phyloP scores from a whole-genome alignment of 2,329 filamentous ascomycete species.

The Curvularia verruculosa region DNA sequence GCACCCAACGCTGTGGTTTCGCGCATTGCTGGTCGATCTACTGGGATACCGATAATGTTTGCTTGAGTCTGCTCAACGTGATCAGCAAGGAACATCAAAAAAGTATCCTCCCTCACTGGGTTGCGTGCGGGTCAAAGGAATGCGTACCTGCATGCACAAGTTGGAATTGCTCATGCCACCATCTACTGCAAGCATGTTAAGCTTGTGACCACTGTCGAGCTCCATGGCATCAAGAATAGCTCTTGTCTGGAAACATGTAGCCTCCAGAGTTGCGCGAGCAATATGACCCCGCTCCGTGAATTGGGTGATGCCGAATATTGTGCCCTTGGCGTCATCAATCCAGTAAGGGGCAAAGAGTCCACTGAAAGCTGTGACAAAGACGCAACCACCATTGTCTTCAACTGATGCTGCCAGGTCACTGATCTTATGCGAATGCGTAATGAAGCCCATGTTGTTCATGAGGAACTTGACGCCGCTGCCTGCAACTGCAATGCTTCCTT shows the following conservation, averaged over 20 bases:
- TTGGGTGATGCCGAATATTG: conserved; percentile 81
- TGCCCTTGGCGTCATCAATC: conserved; percentile 91
- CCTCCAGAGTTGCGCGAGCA: conserved; percentile 86
- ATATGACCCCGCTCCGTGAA: conserved; percentile 87
- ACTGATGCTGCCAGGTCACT: conserved; percentile 68
- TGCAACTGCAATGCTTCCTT: conserved; percentile 83
- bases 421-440: conserved; percentile 66
- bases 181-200: conserved; percentile 80
- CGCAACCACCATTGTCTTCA: conserved; percentile 78
- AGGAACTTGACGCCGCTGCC: conserved; percentile 77
- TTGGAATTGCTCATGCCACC: conserved; percentile 89
- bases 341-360: conserved; percentile 92
- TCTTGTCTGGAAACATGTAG: conserved; percentile 90
- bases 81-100: conserved; percentile 18
- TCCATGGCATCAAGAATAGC: conserved; percentile 93
- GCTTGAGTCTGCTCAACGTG: conserved; percentile 69
- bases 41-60: conserved; percentile 81
- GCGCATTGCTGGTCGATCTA: conserved; percentile 84
- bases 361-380: conserved; percentile 88
- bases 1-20: conserved; percentile 89
- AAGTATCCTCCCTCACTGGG: no score
- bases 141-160: conserved; percentile 75
- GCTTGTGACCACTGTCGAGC: conserved; percentile 76
- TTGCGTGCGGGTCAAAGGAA: background rate
- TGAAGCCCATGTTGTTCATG: conserved; percentile 69